phyloP scores from a whole-genome alignment of 768 basidiomycete genomes.

The Paxillus rubicundulus region DNA sequence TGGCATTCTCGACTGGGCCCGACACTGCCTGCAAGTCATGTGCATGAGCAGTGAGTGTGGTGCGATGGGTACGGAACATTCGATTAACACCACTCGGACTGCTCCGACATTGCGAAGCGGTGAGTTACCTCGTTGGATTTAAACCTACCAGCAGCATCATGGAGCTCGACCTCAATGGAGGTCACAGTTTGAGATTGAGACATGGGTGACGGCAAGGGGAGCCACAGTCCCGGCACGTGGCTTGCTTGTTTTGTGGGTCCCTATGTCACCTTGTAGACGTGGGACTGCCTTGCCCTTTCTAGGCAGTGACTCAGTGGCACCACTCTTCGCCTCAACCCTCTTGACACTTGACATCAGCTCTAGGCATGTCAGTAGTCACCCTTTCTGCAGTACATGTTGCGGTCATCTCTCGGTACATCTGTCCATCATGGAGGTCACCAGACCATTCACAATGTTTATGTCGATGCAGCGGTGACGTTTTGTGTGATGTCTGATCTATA shows the following conservation, averaged over 20 bases:
- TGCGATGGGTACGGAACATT: neutral
- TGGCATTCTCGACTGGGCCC: conserved; percentile 1
- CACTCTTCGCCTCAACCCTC: no score
- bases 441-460: no score
- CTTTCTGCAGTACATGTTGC: no score
- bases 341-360: no score
- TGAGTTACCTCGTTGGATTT: neutral
- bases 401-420: no score
- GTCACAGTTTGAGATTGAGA: neutral
- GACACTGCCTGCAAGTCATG: neutral
- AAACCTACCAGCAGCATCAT: neutral
- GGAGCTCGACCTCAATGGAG: neutral
- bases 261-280: no score
- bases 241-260: no score
- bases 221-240: no score
- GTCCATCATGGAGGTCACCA: no score
- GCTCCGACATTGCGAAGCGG: neutral
- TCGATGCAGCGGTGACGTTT: neutral
- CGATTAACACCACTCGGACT: neutral
- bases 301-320: neutral
- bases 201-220: neutral
- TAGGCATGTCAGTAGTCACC: no score
- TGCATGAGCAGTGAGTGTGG: neutral
- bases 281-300: neutral
- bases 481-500: neutral